Conservation (phyloP, 2,329 filamentous ascomycete genomes). For the Gyromitra esculenta region DNA sequence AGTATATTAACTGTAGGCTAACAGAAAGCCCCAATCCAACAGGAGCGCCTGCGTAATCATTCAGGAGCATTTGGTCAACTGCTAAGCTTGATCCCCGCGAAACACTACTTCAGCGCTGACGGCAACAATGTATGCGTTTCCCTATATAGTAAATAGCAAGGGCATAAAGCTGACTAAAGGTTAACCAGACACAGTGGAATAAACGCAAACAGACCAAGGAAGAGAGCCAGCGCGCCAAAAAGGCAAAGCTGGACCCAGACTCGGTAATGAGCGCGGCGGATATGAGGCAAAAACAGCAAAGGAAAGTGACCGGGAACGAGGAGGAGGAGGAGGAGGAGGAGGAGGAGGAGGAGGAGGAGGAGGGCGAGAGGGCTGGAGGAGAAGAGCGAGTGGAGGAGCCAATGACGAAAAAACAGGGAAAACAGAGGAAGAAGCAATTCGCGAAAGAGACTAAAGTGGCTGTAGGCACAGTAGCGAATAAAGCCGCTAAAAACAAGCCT, state of each 20-base stretch:
- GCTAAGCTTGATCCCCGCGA: conserved; percentile 86
- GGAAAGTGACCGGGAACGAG: conserved; percentile 62
- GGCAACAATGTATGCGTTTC: conserved; percentile 78
- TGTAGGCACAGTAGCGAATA: conserved; percentile 57
- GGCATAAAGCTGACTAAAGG: conserved; percentile 33
- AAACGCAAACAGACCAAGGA: conserved; percentile 96
- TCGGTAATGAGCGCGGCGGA: conserved; percentile 92
- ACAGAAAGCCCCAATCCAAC: neutral
- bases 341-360: conserved; percentile 66
- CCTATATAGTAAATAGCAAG: conserved; percentile 8
- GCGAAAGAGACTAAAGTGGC: conserved; percentile 56
- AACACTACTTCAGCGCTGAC: conserved; percentile 83
- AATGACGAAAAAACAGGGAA: conserved; percentile 50
- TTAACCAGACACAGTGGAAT: conserved; percentile 84
- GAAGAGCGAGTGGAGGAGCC: conserved; percentile 56
- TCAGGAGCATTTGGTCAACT: conserved; percentile 84
- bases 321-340: conserved; percentile 68
- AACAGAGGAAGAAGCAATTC: conserved; percentile 46
- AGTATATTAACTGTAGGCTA: neutral
- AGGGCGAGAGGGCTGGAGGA: conserved; percentile 68
- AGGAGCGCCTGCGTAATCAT: conserved; percentile 56
- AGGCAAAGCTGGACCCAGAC: conserved; percentile 89
- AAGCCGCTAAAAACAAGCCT: conserved; percentile 52
- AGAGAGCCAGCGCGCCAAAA: conserved; percentile 76
- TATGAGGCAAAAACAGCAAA: conserved; percentile 88